Percentiles rank a stretch among this genome's conserved stretches.
These are phyloP conservation scores for Scortechinia acanthostroma DNA, from an alignment of 2,329 filamentous ascomycete genomes.

Conservation along the genomic window DNA sequence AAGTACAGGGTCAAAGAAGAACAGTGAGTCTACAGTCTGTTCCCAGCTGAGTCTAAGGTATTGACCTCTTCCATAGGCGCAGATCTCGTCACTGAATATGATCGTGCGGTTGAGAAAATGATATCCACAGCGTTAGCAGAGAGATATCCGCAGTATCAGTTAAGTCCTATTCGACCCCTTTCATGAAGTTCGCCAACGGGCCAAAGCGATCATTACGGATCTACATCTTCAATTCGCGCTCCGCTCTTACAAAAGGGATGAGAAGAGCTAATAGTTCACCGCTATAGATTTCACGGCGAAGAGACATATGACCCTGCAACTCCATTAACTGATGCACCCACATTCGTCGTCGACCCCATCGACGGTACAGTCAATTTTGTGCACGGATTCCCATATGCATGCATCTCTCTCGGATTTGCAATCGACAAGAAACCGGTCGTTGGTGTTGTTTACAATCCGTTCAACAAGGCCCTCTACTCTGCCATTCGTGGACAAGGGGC, in stretches of 20 bases:
- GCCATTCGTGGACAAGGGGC: conserved; percentile 46
- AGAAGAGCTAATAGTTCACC: not conserved
- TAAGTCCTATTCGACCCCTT: too few relatives aligned
- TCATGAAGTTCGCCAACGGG: too few relatives aligned
- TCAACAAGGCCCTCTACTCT: conserved; percentile 42
- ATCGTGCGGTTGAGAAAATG: conserved; percentile 50
- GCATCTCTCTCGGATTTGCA: conserved; percentile 49
- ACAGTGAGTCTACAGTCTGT: conserved; percentile 19
- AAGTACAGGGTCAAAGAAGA: conserved; percentile 31
- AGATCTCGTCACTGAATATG: conserved; percentile 57
- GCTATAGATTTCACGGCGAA: conserved; percentile 41
- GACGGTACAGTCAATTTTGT: conserved; percentile 62
- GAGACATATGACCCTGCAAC: conserved; percentile 49
- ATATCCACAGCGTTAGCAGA: conserved; percentile 38
- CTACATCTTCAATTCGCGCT: too few relatives aligned
- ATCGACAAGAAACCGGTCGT: conserved; percentile 38
- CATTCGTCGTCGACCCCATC: conserved; percentile 57
- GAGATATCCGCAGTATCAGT: conserved; percentile 43
- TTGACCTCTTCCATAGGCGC: conserved; percentile 27
- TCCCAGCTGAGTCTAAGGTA: not conserved
- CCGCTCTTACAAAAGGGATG: too few relatives aligned
- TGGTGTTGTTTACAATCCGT: conserved; percentile 55
- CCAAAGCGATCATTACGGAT: not conserved
- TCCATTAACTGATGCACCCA: conserved; percentile 40
- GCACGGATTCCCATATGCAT: conserved; percentile 49